phyloP scores from a whole-genome alignment of 164 flowering plant genomes.

The Kingdonia uniflora region DNA sequence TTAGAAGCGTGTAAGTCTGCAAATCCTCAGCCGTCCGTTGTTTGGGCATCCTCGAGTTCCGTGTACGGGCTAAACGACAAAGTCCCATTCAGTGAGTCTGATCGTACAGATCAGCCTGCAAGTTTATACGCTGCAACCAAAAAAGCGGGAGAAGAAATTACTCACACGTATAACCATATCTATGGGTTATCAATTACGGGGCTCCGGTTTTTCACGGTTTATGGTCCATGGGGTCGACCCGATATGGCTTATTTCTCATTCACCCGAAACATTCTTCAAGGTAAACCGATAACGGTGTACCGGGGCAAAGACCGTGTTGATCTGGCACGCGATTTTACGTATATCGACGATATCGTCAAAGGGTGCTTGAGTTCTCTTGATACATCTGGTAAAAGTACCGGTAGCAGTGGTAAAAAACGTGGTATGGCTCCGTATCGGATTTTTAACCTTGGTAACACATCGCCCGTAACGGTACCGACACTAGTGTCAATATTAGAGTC shows the following conservation, averaged over 20 bases:
- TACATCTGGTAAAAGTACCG: slow-evolving; percentile 60
- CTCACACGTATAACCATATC: too few relatives aligned
- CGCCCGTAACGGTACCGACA: slow-evolving; percentile 69
- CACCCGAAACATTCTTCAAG: slow-evolving; percentile 57
- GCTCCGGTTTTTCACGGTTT: slow-evolving; percentile 65
- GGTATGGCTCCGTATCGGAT: slow-evolving; percentile 66
- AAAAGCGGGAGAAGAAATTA: too few relatives aligned
- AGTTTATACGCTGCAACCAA: too few relatives aligned
- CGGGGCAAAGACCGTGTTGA: slow-evolving; percentile 65
- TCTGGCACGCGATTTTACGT: slow-evolving; percentile 54
- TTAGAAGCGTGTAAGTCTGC: slow-evolving; percentile 60
- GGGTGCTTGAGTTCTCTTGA: slow-evolving; percentile 63
- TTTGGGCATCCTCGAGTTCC: slow-evolving; percentile 82
- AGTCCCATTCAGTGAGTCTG: slow-evolving; percentile 59
- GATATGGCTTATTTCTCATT: slow-evolving; percentile 79
- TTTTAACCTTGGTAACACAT: slow-evolving; percentile 65
- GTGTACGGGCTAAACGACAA: slow-evolving; percentile 69
- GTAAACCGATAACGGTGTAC: slow-evolving; percentile 64
- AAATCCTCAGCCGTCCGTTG: slow-evolving; percentile 58
- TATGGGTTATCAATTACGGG: slow-evolving; percentile 52
- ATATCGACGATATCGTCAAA: slow-evolving; percentile 40
- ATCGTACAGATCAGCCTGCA: slow-evolving; percentile 73
- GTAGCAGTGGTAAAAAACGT: slow-evolving; percentile 54
- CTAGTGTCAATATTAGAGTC: slow-evolving; percentile 51
- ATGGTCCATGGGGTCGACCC: too few relatives aligned